A percentile compares a stretch with the other conserved stretches of the same genome.
phyloP scores from a whole-genome alignment of 2,329 filamentous ascomycete species.

The Thielaviopsis ethacetica region DNA sequence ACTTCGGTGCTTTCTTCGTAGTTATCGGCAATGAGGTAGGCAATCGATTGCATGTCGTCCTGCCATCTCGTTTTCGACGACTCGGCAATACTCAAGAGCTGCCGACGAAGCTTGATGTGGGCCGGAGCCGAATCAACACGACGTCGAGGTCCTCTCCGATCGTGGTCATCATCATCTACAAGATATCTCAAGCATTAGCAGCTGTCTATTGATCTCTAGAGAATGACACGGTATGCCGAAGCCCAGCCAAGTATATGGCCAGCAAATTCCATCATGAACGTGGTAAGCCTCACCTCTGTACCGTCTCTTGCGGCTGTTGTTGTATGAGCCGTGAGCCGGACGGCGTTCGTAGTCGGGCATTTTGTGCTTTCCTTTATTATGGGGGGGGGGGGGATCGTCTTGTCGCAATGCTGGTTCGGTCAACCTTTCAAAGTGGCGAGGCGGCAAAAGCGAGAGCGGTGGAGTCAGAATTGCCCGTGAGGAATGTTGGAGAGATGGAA shows the following conservation, averaged over 20 bases:
- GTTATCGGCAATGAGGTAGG: conserved; percentile 63
- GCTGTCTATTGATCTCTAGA: background rate
- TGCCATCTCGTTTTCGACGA: conserved; percentile 62
- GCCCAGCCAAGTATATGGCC: background rate
- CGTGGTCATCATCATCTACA: conserved; percentile 48
- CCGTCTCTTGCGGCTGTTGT: conserved; percentile 58
- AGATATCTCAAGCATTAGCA: background rate
- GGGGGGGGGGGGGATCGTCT: background rate
- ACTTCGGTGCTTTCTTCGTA: conserved; percentile 65
- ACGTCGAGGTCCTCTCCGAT: conserved; percentile 58
- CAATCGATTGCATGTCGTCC: conserved; percentile 61
- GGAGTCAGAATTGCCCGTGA: too few species aligned
- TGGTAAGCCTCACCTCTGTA: conserved; percentile 47
- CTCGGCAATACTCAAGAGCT: conserved; percentile 67
- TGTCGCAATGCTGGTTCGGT: background rate
- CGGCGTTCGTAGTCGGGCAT: conserved; percentile 45
- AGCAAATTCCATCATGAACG: background rate
- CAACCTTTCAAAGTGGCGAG: background rate
- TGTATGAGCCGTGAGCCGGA: conserved; percentile 24
- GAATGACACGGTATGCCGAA: background rate
- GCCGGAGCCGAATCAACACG: conserved; percentile 56
- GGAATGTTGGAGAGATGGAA: too few species aligned
- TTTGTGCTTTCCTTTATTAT: background rate
- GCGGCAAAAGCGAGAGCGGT: too few species aligned
- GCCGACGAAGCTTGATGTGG: conserved; percentile 56